Conservation (phyloP, 2,329 filamentous ascomycete genomes). For the Talaromyces sp. region DNA sequence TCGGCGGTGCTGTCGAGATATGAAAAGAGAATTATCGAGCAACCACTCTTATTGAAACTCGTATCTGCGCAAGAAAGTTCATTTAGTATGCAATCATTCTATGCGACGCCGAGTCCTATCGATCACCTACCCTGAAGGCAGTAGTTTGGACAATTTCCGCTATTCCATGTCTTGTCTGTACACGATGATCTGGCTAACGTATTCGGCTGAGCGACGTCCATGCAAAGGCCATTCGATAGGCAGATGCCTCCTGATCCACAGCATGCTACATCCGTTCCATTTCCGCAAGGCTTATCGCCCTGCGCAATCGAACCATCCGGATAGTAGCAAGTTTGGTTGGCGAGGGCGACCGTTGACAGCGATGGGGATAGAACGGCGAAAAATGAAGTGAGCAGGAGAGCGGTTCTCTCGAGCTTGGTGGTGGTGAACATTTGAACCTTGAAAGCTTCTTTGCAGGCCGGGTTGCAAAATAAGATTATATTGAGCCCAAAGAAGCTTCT, state of each 20-base stretch:
- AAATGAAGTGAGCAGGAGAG: conserved; percentile 2
- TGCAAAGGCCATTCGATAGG: conserved; percentile 33
- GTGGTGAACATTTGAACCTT: neutral
- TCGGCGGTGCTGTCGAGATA: conserved; percentile 12
- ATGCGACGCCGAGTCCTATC: neutral
- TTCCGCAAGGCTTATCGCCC: conserved; percentile 29
- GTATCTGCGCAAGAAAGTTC: neutral
- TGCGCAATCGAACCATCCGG: conserved; percentile 26
- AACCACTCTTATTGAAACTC: conserved; percentile 8
- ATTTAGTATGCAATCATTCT: too few relatives aligned
- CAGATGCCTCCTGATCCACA: conserved; percentile 30
- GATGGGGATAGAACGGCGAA: conserved; percentile 4
- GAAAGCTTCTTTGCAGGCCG: neutral
- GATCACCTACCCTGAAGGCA: conserved; percentile 14
- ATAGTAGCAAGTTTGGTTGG: conserved; percentile 29
- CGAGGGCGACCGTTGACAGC: neutral
- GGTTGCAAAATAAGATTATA: neutral
- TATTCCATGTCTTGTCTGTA: conserved; percentile 31
- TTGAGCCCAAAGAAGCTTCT: neutral
- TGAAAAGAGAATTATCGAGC: conserved; percentile 16
- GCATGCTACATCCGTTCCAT: conserved; percentile 28
- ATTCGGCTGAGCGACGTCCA: conserved; percentile 26
- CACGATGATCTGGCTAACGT: conserved; percentile 31
- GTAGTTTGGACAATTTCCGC: conserved; percentile 20
- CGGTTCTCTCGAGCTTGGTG: neutral